A percentile compares a stretch with the other conserved stretches of the same genome.
These are phyloP conservation scores for Pseudocercospora crystallina DNA, from an alignment of 2,329 filamentous ascomycete species.

Conservation along the genomic window DNA sequence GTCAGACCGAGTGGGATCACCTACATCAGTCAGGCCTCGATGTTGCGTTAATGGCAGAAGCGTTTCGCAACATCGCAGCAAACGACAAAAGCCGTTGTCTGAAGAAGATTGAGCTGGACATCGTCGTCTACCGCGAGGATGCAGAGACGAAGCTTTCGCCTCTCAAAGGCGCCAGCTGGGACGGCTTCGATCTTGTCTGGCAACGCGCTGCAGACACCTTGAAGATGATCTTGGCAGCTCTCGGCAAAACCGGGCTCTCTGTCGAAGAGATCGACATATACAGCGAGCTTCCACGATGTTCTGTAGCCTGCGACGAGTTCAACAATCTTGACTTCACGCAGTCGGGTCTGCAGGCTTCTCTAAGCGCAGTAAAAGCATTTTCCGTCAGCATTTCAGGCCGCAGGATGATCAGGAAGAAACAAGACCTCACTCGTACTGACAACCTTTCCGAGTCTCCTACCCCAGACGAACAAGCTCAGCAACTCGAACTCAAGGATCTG, in stretches of 20 bases:
- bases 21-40: background rate
- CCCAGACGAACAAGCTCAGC: background rate
- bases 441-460: background rate
- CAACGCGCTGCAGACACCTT: constrained; percentile 1
- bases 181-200: constrained; percentile 1
- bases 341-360: background rate
- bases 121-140: constrained; percentile 2
- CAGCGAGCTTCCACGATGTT: constrained; percentile 5
- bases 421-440: background rate
- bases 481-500: constrained; percentile 1
- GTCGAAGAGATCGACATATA: constrained; percentile 5
- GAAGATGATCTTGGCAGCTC: background rate
- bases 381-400: constrained; percentile 2
- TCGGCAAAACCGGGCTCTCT: background rate
- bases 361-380: constrained; percentile 3
- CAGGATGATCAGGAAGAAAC: background rate
- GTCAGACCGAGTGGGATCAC: background rate
- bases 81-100: background rate
- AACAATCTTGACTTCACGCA: background rate
- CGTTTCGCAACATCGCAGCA: constrained; percentile 1
- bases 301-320: constrained; percentile 5
- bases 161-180: background rate
- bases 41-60: background rate
- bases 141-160: background rate
- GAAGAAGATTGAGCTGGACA: background rate